Evolutionary conservation across 768 basidiomycete species (phyloP), one percentile per base, ranked within the genome.

Genomic region (Tricholoma sp.): DNA sequence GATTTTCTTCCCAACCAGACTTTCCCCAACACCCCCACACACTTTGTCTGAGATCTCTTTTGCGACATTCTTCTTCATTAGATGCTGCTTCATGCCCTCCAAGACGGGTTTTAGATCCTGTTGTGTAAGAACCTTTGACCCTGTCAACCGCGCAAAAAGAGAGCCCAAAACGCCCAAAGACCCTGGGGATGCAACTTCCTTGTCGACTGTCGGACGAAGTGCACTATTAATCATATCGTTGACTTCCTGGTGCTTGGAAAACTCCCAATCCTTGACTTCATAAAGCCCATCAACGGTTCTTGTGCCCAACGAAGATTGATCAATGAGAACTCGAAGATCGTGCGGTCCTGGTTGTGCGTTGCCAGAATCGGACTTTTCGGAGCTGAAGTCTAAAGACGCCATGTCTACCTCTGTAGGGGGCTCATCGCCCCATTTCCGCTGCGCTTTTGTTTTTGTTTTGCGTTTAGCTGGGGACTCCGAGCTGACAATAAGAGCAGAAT

Each of bases 21-120:
- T 83, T 65, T 92, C 85, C 0, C 92, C 93, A n/a, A 99, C 94
- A 6, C 90, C 85, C 67, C 96, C 94, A 65, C 94, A 96, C 10
- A 99, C 84, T 69, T 94, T 93, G 59, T 95, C 93, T 11, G 95
- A 80, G 59, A 98, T 98, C 57, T 95, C 94, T 70, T 85, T 91
- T 4, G 97, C 97, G 4, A 99, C 97, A 65, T 99, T 99, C 78
- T 98, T 98, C 74, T 89, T 85, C 94, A 98, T 98, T 45, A 99
- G 77, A 71, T 98, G 96, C 58, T 95, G 92, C 70, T 96, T 94
- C 94, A 98, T 98, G 15, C 85, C 91, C 51, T 88, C 88, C 45
- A 98, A 68, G 1, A 96, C 90, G 7, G 96, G 96, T 61, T 83
- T 82, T 53, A 98, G 70, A 68, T 98, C 96, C 37, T 83, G 78